Percentiles rank a stretch among this genome's conserved stretches.
Conservation (phyloP, 1,139 yeast species). For the Yamadazyma dendronema region DNA sequence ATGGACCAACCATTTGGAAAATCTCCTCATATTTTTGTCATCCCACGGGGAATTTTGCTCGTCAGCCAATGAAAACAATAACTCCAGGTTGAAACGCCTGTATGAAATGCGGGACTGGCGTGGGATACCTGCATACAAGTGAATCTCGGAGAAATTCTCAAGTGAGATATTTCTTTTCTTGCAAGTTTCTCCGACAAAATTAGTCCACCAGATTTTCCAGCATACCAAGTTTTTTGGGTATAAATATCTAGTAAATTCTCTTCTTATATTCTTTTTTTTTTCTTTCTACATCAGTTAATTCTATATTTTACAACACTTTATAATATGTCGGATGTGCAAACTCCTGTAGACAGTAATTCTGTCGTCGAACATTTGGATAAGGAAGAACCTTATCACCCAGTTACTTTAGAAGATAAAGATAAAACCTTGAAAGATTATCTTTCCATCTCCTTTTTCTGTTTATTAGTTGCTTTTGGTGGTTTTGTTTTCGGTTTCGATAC, state of each 20-base stretch:
- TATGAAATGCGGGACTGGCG: background rate
- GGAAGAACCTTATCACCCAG: slow-evolving; percentile 8
- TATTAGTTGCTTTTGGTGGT: slow-evolving; percentile 60
- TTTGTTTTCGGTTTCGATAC: slow-evolving; percentile 74
- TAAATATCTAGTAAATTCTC: slow-evolving; percentile 1
- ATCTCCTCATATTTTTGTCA: slow-evolving; percentile 1
- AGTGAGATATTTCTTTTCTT: background rate
- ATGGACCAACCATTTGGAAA: background rate
- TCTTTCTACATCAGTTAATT: background rate
- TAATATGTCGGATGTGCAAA: slow-evolving; percentile 21
- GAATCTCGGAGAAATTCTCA: background rate
- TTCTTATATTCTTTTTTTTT: background rate
- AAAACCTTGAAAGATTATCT: slow-evolving; percentile 30
- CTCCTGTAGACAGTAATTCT: slow-evolving; percentile 32
- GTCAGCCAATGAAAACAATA: background rate
- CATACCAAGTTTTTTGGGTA: background rate
- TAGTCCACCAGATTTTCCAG: too few species aligned
- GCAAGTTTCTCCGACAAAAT: background rate
- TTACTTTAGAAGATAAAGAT: slow-evolving; percentile 14
- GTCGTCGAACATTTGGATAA: slow-evolving; percentile 26
- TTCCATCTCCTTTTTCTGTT: slow-evolving; percentile 35
- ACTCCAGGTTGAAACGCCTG: background rate
- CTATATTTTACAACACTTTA: background rate
- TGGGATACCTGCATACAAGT: background rate
- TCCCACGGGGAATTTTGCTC: background rate